Evolutionary conservation across 2,329 filamentous ascomycete genomes (phyloP).

Genomic region (Dactylellina haptotyla): DNA sequence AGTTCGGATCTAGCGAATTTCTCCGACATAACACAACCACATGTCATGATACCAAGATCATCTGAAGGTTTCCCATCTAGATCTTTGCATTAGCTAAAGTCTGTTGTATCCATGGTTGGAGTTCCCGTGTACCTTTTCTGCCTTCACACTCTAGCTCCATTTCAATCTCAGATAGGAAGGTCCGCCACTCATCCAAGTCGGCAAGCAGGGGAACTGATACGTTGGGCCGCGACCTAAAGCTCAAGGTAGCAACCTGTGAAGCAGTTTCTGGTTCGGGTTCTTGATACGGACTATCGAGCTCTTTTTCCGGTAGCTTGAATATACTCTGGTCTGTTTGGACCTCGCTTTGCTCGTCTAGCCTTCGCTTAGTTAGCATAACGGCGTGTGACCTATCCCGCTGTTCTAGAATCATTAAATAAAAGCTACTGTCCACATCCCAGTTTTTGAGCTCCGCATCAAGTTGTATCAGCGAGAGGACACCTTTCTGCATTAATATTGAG

Average conservation of each 20-base stretch:
- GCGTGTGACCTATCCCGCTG: constrained; percentile 49
- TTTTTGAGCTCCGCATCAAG: constrained; percentile 43
- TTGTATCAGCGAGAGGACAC: constrained; percentile 45
- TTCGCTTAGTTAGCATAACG: constrained; percentile 46
- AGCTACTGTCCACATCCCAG: constrained; percentile 50
- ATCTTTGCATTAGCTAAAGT: constrained; percentile 49
- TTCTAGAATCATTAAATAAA: constrained; percentile 54
- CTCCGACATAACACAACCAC: constrained; percentile 54
- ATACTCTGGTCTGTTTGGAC: constrained; percentile 54
- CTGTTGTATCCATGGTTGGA: constrained; percentile 49
- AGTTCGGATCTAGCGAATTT: constrained; percentile 48
- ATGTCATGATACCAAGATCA: constrained; percentile 54
- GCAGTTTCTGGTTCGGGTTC: constrained; percentile 46
- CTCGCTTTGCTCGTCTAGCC: constrained; percentile 53
- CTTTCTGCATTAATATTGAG: constrained; percentile 52
- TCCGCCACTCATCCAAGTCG: constrained; percentile 54
- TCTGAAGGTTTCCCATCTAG: constrained; percentile 53
- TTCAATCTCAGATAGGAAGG: constrained; percentile 55
- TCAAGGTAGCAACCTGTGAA: constrained; percentile 54
- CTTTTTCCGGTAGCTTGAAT: constrained; percentile 53
- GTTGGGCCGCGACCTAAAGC: constrained; percentile 54
- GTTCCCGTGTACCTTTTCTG: constrained; percentile 52
- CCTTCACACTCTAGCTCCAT: constrained; percentile 54
- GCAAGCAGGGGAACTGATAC: constrained; percentile 54
- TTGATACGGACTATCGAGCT: constrained; percentile 48